These are phyloP conservation scores for Colletotrichum orbiculare DNA, from an alignment of 2,329 filamentous ascomycete genomes.

Conservation along the genomic window DNA sequence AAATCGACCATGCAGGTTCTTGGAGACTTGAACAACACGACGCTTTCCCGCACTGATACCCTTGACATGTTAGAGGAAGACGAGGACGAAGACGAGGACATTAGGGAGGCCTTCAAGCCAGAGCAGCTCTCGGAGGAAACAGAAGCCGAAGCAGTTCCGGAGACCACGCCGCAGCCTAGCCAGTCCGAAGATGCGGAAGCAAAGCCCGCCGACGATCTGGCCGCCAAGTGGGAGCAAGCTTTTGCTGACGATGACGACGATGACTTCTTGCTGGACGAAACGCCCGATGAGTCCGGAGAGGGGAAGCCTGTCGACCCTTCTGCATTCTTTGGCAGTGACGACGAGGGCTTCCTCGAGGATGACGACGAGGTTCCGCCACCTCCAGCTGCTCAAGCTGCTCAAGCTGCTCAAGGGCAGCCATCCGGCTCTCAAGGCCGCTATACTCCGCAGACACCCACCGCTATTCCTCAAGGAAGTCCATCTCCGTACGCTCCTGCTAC, in stretches of 20 bases:
- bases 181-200: slow-evolving; percentile 38
- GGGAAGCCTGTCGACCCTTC: slow-evolving; percentile 67
- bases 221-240: slow-evolving; percentile 85
- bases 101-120: not conserved
- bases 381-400: slow-evolving; percentile 31
- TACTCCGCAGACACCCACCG: slow-evolving; percentile 20
- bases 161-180: slow-evolving; percentile 9
- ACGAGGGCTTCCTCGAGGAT: slow-evolving; percentile 86
- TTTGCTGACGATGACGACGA: slow-evolving; percentile 81
- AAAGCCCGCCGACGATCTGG: slow-evolving; percentile 69
- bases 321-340: slow-evolving; percentile 82
- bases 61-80: slow-evolving; percentile 47
- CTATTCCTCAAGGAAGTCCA: slow-evolving; percentile 6
- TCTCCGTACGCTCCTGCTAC: slow-evolving; percentile 43
- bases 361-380: slow-evolving; percentile 53
- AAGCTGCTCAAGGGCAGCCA: slow-evolving; percentile 11
- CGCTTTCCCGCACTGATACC: slow-evolving; percentile 39
- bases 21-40: slow-evolving; percentile 55
- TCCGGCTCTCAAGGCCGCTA: slow-evolving; percentile 36
- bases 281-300: slow-evolving; percentile 52
- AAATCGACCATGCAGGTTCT: slow-evolving; percentile 79
- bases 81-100: slow-evolving; percentile 37
- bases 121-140: not conserved
- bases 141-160: not conserved
- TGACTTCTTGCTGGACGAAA: slow-evolving; percentile 70